Conservation (phyloP, 352 stramenopile genomes). For the Phytophthora europaea region DNA sequence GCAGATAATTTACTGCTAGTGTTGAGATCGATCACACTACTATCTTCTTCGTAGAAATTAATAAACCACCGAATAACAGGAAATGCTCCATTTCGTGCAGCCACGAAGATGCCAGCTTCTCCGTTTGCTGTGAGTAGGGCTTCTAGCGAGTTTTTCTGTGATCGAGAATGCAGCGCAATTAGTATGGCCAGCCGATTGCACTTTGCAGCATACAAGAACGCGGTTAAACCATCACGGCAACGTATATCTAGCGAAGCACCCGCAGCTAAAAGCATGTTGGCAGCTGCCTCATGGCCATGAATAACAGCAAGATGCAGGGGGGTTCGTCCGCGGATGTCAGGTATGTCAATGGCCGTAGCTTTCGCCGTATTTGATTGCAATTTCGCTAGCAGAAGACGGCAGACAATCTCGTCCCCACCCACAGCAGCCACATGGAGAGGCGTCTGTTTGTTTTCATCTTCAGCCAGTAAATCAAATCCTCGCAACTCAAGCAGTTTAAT, state of each 20-base stretch:
- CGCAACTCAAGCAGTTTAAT: slow-evolving; percentile 51
- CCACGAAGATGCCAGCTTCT: slow-evolving; percentile 62
- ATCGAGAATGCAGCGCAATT: slow-evolving; percentile 48
- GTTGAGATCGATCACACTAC: background rate
- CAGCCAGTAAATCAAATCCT: slow-evolving; percentile 50
- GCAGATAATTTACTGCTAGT: background rate
- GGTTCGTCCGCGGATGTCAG: slow-evolving; percentile 48
- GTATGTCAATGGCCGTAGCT: slow-evolving; percentile 40
- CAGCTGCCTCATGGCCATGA: slow-evolving; percentile 52
- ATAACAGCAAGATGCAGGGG: slow-evolving; percentile 62
- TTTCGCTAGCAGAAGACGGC: slow-evolving; percentile 47
- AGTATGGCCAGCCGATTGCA: slow-evolving; percentile 61
- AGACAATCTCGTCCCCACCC: slow-evolving; percentile 53
- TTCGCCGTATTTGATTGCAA: slow-evolving; percentile 26
- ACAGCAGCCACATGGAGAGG: slow-evolving; percentile 59
- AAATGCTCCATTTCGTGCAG: slow-evolving; percentile 49
- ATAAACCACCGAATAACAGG: slow-evolving; percentile 64
- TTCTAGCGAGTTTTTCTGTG: slow-evolving; percentile 19
- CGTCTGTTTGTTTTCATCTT: slow-evolving; percentile 57
- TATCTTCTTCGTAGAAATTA: slow-evolving; percentile 35
- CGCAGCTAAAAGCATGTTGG: slow-evolving; percentile 43
- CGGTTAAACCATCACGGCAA: slow-evolving; percentile 50
- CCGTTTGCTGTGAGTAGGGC: slow-evolving; percentile 38
- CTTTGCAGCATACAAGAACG: slow-evolving; percentile 59
- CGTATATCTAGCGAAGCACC: slow-evolving; percentile 50